These are phyloP conservation scores for Xylariaceae sp. DNA, from an alignment of 2,329 filamentous ascomycete species.

Conservation along the genomic window DNA sequence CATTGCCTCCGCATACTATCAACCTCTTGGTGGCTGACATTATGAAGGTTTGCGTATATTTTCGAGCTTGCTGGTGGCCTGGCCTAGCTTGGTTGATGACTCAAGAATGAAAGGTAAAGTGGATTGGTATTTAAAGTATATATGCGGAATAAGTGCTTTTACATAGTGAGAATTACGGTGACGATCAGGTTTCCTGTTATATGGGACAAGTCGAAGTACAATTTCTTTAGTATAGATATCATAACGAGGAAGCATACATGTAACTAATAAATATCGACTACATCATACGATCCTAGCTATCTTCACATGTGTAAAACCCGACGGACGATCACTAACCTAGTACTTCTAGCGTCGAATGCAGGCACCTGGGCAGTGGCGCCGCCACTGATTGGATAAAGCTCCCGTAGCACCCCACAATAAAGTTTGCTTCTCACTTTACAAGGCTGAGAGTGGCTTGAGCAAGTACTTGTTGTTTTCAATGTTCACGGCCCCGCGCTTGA, in stretches of 20 bases:
- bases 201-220: no score
- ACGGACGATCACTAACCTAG: constrained; percentile 1
- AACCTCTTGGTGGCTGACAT: constrained; percentile 75
- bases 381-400: constrained; percentile 16
- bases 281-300: constrained; percentile 32
- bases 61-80: neutral
- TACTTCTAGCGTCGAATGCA: no score
- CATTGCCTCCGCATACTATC: constrained; percentile 91
- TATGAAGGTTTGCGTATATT: constrained; percentile 36
- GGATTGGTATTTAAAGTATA: neutral
- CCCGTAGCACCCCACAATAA: constrained; percentile 6
- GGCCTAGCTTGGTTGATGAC: no score
- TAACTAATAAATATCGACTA: constrained; percentile 29
- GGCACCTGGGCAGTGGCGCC: no score
- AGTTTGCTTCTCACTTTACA: constrained; percentile 11
- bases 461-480: no score
- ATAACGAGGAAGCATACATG: constrained; percentile 1
- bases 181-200: neutral
- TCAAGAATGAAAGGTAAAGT: constrained; percentile 12
- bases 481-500: no score
- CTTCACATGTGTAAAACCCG: constrained; percentile 27
- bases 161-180: neutral
- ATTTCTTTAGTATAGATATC: neutral
- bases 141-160: neutral
- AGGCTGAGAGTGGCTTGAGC: constrained; percentile 8